Conservation (phyloP, 2,329 filamentous ascomycete genomes). For the Lachnellula arida region DNA sequence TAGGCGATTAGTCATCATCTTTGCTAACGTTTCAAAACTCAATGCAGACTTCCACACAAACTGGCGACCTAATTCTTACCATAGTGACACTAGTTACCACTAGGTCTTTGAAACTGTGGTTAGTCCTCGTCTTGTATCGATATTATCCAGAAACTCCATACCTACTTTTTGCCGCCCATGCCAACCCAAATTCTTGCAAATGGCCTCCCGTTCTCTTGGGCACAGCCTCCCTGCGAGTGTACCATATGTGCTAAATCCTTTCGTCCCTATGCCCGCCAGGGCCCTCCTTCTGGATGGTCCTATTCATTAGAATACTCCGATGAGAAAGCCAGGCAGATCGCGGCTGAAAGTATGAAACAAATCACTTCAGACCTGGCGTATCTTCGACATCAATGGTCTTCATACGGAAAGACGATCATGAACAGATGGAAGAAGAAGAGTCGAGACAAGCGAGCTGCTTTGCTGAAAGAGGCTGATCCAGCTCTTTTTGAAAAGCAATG, state of each 20-base stretch:
- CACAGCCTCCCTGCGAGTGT: neutral
- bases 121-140: too few relatives aligned
- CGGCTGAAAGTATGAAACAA: neutral
- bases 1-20: too few relatives aligned
- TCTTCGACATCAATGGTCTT: neutral
- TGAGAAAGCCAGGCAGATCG: neutral
- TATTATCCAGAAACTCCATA: too few relatives aligned
- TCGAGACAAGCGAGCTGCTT: conserved; percentile 1
- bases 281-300: neutral
- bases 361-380: neutral
- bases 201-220: too few relatives aligned
- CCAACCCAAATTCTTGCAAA: too few relatives aligned
- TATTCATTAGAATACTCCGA: neutral
- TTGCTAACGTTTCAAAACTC: too few relatives aligned
- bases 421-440: conserved; percentile 7
- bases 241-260: neutral
- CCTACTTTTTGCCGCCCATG: too few relatives aligned
- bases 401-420: neutral
- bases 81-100: too few relatives aligned
- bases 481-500: neutral
- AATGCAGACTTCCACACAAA: too few relatives aligned
- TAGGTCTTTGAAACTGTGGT: too few relatives aligned
- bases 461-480: neutral
- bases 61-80: too few relatives aligned
- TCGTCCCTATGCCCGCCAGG: neutral